Percentiles rank a stretch among this genome's conserved stretches.
Evolutionary conservation across 139 green algal genomes (phyloP).

Genomic region (Micromonas pusilla): DNA sequence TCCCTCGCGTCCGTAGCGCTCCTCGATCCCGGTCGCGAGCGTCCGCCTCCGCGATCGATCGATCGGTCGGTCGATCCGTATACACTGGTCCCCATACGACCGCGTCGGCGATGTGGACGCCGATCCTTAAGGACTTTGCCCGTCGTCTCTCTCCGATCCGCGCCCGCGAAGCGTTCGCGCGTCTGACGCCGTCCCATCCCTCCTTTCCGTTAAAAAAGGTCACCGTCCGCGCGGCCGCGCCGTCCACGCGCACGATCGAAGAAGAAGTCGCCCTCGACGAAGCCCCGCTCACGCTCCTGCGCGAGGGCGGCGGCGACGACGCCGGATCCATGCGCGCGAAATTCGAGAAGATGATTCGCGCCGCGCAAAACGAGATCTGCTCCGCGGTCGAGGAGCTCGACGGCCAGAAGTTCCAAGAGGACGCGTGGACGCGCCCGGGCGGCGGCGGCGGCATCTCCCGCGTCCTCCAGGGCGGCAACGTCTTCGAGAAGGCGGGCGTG

Average conservation of each 20-base stretch:
- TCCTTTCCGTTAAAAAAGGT: too few species aligned
- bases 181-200: too few species aligned
- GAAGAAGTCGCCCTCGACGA: conserved; percentile 4
- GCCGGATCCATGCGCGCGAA: conserved; percentile 13
- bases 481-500: conserved; percentile 91
- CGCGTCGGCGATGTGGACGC: too few species aligned
- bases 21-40: too few species aligned
- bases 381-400: conserved; percentile 82
- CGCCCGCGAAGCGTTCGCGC: too few species aligned
- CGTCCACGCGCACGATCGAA: too few species aligned
- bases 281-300: conserved; percentile 6
- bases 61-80: too few species aligned
- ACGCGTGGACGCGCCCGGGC: conserved; percentile 77
- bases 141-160: too few species aligned
- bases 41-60: too few species aligned
- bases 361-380: conserved; percentile 83
- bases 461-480: conserved; percentile 82
- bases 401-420: conserved; percentile 74
- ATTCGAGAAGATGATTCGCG: conserved; percentile 81
- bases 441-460: conserved; percentile 92
- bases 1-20: too few species aligned
- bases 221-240: background rate
- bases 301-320: conserved; percentile 5
- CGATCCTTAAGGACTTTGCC: too few species aligned
- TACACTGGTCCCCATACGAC: too few species aligned